Conservation (phyloP, 768 basidiomycete genomes). For the Lentinula guzmanii region DNA sequence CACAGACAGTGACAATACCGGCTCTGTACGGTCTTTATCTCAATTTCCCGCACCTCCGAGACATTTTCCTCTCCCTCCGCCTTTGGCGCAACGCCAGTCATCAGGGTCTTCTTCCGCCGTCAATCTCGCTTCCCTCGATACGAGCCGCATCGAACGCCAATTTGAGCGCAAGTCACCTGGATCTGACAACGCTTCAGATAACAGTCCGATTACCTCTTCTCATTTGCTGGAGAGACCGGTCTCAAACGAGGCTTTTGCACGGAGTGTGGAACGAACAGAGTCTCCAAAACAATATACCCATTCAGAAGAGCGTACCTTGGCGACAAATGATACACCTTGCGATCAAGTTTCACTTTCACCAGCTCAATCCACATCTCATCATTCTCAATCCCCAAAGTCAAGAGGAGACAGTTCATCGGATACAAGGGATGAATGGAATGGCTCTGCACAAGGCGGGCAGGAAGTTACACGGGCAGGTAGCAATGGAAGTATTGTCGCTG, state of each 20-base stretch:
- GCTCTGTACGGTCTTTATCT: conserved; percentile 63
- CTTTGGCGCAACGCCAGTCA: conserved; percentile 12
- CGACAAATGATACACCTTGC: not conserved
- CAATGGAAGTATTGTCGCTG: conserved; percentile 57
- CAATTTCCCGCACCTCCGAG: conserved; percentile 71
- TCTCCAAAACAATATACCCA: not conserved
- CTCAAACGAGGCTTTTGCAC: not conserved
- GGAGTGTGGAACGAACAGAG: not conserved
- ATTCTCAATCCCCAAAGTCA: not conserved
- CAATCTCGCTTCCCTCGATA: conserved; percentile 9
- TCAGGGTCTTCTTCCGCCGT: conserved; percentile 19
- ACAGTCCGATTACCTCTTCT: not conserved
- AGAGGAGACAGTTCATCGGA: conserved; percentile 14
- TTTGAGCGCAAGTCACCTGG: not conserved
- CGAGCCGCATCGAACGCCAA: not conserved
- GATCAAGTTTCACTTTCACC: not conserved
- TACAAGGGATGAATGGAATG: conserved; percentile 7
- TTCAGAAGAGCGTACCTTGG: not conserved
- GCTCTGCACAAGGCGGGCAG: conserved; percentile 31
- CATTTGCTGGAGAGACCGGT: not conserved
- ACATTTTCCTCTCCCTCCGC: conserved; percentile 61
- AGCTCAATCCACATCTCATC: not conserved
- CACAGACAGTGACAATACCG: conserved; percentile 31
- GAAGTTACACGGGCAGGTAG: conserved; percentile 28
- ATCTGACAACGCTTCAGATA: not conserved